A percentile compares a stretch with the other conserved stretches of the same genome.
Evolutionary conservation across 352 stramenopile genomes (phyloP).

Genomic region (Elongisporangium prolatum): DNA sequence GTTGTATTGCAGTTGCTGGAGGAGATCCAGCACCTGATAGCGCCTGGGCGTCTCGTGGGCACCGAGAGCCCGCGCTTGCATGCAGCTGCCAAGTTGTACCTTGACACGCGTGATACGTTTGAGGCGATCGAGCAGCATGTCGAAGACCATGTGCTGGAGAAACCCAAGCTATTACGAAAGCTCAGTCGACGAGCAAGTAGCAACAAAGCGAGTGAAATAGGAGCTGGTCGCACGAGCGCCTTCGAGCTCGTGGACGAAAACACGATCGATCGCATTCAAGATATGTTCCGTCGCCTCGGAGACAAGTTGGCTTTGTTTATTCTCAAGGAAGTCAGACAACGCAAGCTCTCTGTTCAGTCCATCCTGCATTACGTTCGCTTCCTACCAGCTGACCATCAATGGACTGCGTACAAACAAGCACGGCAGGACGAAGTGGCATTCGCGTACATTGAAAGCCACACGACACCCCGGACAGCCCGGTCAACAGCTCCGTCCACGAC

Average conservation of each 20-base stretch:
- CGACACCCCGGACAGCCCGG: conserved; percentile 5
- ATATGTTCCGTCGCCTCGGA: conserved; percentile 65
- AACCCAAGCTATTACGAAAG: conserved; percentile 44
- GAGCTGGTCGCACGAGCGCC: background rate
- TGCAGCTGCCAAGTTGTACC: conserved; percentile 66
- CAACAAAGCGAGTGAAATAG: conserved; percentile 6
- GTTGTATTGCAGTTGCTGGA: conserved; percentile 69
- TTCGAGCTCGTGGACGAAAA: conserved; percentile 24
- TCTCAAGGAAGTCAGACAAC: conserved; percentile 43
- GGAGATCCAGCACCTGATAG: conserved; percentile 51
- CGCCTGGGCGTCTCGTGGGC: conserved; percentile 18
- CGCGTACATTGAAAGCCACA: conserved; percentile 28
- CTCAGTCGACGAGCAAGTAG: conserved; percentile 39
- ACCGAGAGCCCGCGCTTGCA: conserved; percentile 32
- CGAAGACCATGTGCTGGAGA: conserved; percentile 33
- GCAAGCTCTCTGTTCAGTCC: conserved; percentile 44
- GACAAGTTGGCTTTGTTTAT: conserved; percentile 37
- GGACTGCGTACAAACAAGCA: conserved; percentile 57
- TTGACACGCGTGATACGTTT: conserved; percentile 72
- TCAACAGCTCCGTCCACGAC: conserved; percentile 4
- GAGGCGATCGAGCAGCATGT: conserved; percentile 56
- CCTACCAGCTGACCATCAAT: conserved; percentile 52
- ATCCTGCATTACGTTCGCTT: conserved; percentile 68
- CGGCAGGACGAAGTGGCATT: conserved; percentile 49
- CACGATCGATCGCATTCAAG: conserved; percentile 57